Base-by-base conservation (phyloP, 371 early-diverging fungal species). In the Mortierella sp. region DNA sequence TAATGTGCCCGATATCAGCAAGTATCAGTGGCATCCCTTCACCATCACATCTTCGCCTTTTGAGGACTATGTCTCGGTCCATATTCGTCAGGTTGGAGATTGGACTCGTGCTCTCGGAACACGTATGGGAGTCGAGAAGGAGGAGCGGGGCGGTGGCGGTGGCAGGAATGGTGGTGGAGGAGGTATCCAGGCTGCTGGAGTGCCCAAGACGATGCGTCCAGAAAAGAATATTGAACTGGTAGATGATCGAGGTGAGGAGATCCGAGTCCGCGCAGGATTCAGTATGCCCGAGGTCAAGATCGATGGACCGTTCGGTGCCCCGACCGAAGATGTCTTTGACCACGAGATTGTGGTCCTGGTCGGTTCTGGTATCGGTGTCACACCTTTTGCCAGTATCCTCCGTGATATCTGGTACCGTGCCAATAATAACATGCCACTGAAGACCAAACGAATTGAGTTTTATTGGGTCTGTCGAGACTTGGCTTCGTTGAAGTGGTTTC, bases 231-330 rank as follows among this genome's bases (percentile, higher is more conserved):
- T 47, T 6, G 73, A 72, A 24, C 31, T 67, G 31, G 42, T 72
- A 14, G 60, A 72, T 30, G 73, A 72, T 37, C 73, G 73, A n/a
- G 73, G 73, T 6, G 55, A 72, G 51, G 73, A 72, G 56, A 72
- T 72, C 31, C 73, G 55, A 15, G 37, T 72, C 31, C 61, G 67
- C 1, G 59, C 67, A 53, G 73, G 67, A 57, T 64, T 67, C 46
- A 54, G 62, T 6, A 68, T 86, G 62, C 89, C 94, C n/a, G 60
- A 55, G 17, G 81, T 94, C 69, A 81, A 84, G 84, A 79, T 95
- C 54, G 95, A 95, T 71, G 95, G 95, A 24, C 93, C 94, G 24
- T 95, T 90, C 80, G 95, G 95, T 5, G 83, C 91, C 19, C 93
- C 95, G 2, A 88, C 91, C 4, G 94, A 94, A 68, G 94, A 95